phyloP scores from a whole-genome alignment of 1,284 basidiomycete genomes.

The Neonothopanus nambi region DNA sequence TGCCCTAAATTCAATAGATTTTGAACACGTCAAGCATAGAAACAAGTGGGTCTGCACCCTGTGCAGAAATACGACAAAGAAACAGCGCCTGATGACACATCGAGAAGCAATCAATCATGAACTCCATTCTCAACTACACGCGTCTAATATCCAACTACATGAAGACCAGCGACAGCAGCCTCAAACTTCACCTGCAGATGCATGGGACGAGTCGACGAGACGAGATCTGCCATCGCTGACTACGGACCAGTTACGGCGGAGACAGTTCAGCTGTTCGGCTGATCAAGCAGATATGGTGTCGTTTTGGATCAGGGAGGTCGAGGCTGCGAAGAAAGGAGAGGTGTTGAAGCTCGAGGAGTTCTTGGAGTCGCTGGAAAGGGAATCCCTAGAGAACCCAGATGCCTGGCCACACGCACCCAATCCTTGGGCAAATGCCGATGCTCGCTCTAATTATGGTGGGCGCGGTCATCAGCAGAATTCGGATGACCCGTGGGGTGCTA shows the following conservation, averaged over 20 bases:
- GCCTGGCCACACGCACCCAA: conserved; percentile 13
- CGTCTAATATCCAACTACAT: background rate
- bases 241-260: conserved; percentile 41
- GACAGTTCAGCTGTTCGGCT: conserved; percentile 52
- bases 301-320: conserved; percentile 55
- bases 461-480: background rate
- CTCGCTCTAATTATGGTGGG: conserved; percentile 18
- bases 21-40: background rate
- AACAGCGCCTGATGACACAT: conserved; percentile 24
- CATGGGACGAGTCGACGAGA: background rate
- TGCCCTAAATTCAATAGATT: background rate
- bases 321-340: conserved; percentile 51
- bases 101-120: conserved; percentile 30
- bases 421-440: conserved; percentile 9
- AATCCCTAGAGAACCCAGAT: no score
- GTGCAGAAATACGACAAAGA: conserved; percentile 26
- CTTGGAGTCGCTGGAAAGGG: conserved; percentile 38
- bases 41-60: conserved; percentile 33
- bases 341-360: conserved; percentile 51
- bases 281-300: conserved; percentile 51
- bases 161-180: no score
- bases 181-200: conserved; percentile 1
- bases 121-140: conserved; percentile 17
- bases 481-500: no score
- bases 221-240: conserved; percentile 26